A percentile compares a stretch with the other conserved stretches of the same genome.
Conservation (phyloP, 192 early-diverging fungal genomes). For the Linnemannia exigua region DNA sequence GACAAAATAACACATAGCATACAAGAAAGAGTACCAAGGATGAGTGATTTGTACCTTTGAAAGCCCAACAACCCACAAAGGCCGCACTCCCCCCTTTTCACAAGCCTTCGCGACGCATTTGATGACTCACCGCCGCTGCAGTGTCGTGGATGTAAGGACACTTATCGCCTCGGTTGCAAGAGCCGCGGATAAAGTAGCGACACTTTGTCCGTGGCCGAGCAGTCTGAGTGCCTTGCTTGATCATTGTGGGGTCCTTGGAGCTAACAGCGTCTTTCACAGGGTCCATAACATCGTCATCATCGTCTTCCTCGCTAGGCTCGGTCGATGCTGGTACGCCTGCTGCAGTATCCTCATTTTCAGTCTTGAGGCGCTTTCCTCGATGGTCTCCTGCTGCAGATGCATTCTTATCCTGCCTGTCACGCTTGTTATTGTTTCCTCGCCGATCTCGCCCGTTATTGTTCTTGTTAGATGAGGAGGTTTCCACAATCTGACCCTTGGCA, state of each 20-base stretch:
- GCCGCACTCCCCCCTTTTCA: background rate
- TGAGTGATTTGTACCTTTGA: background rate
- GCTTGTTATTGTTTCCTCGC: constrained; percentile 17
- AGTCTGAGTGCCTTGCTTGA: background rate
- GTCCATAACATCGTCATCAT: constrained; percentile 58
- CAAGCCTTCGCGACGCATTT: background rate
- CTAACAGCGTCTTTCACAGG: constrained; percentile 62
- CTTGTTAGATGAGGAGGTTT: background rate
- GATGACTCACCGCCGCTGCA: constrained; percentile 5
- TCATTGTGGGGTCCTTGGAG: constrained; percentile 61
- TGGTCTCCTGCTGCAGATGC: background rate
- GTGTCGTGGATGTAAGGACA: constrained; percentile 65
- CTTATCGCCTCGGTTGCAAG: constrained; percentile 57
- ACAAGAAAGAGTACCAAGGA: background rate
- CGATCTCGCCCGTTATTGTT: constrained; percentile 8
- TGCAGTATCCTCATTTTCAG: background rate
- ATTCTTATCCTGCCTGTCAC: background rate
- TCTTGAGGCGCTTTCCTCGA: background rate
- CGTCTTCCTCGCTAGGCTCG: constrained; percentile 14
- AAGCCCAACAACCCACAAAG: background rate
- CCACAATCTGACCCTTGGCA: constrained; percentile 50
- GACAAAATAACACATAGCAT: constrained; percentile 5
- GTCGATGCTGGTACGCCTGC: background rate
- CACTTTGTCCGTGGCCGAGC: constrained; percentile 36
- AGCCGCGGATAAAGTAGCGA: constrained; percentile 60